Evolutionary conservation across 2,329 filamentous ascomycete species (phyloP).

Genomic region (Pseudofabraea citricarpa): DNA sequence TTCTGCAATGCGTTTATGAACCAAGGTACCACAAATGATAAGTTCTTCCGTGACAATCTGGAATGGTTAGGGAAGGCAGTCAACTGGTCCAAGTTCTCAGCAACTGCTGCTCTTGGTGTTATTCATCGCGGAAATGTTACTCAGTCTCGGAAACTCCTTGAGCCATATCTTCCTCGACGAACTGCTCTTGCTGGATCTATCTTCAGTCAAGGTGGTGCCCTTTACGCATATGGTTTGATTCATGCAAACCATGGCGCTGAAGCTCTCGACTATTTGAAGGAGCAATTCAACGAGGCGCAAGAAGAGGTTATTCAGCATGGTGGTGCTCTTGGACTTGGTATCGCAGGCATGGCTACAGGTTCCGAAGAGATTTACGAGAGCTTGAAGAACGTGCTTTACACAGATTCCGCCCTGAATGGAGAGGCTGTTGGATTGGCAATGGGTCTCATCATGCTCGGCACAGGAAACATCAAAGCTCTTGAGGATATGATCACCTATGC

Average conservation of each 20-base stretch:
- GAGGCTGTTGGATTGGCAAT: constrained; percentile 94
- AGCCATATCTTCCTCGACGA: constrained; percentile 85
- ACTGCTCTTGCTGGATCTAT: constrained; percentile 76
- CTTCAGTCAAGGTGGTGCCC: constrained; percentile 91
- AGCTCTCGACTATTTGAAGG: constrained; percentile 74
- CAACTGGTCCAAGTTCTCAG: constrained; percentile 99
- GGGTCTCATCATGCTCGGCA: constrained; percentile 97
- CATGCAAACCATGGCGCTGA: constrained; percentile 96
- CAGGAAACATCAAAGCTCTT: constrained; percentile 88
- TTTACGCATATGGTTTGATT: constrained; percentile 93
- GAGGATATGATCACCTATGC: constrained; percentile 98
- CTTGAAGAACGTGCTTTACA: constrained; percentile 82
- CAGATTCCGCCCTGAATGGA: constrained; percentile 92
- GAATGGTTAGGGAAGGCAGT: constrained; percentile 98
- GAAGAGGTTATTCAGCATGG: constrained; percentile 97
- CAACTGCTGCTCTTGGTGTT: constrained; percentile 90
- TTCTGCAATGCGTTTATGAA: constrained; percentile 99
- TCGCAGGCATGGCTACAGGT: constrained; percentile 96
- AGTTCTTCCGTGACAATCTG: constrained; percentile 96
- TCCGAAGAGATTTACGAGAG: constrained; percentile 88
- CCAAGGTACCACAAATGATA: constrained; percentile 94
- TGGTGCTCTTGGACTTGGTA: constrained; percentile 88
- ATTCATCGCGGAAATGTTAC: constrained; percentile 94
- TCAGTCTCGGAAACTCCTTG: constrained; percentile 87
- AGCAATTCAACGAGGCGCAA: constrained; percentile 68